Evolutionary conservation across 306 rosid genomes (phyloP).

Genomic region (Pueraria montana): DNA sequence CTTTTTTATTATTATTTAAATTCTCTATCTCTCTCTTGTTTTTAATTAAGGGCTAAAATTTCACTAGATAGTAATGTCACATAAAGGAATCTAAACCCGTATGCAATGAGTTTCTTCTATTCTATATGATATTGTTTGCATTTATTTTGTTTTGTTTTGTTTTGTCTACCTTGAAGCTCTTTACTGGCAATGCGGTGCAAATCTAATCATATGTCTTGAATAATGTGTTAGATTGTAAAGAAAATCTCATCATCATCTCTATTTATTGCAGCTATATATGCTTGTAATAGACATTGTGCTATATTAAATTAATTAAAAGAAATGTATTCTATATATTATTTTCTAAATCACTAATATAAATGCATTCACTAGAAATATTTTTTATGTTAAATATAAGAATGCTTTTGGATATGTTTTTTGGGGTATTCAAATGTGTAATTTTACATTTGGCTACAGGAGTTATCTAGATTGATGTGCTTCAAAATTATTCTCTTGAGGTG

Average conservation of each 20-base stretch:
- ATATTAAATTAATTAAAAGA: background rate
- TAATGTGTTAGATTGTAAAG: background rate
- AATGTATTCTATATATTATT: background rate
- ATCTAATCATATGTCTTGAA: constrained; percentile 13
- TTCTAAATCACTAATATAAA: constrained; percentile 3
- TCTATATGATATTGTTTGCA: background rate
- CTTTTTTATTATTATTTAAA: too few species aligned
- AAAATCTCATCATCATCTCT: background rate
- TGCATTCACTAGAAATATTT: background rate
- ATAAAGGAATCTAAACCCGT: too few species aligned
- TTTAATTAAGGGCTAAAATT: too few species aligned
- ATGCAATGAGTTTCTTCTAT: background rate
- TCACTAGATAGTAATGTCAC: too few species aligned
- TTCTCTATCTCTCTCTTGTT: too few species aligned
- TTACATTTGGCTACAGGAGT: constrained; percentile 57
- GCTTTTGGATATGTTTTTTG: constrained; percentile 8
- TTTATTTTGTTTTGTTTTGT: too few species aligned
- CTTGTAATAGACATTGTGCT: background rate
- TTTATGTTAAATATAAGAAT: background rate
- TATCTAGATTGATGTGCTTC: constrained; percentile 72
- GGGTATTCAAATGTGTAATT: constrained; percentile 30
- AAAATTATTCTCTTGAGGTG: too few species aligned
- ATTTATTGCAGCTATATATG: background rate
- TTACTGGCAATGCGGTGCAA: background rate
- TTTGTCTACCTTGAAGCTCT: background rate